These are phyloP conservation scores for Dothideomycetes sp. DNA, from an alignment of 2,329 filamentous ascomycete genomes.

Conservation along the genomic window DNA sequence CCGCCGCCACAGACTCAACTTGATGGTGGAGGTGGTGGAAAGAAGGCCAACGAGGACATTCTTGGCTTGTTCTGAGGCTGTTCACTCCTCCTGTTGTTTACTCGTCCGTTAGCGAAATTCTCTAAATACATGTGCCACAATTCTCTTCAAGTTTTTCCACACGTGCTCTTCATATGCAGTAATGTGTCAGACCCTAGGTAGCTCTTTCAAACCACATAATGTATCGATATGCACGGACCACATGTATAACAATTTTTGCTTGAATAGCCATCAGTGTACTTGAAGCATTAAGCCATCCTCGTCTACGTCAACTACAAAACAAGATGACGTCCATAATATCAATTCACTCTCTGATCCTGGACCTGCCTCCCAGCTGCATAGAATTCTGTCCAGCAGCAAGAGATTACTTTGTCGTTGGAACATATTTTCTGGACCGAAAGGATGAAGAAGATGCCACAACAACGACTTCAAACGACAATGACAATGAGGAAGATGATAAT, in stretches of 20 bases:
- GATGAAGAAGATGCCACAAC: slow-evolving; percentile 15
- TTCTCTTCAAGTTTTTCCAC: too few species aligned
- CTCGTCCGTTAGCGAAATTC: too few species aligned
- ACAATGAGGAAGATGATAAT: slow-evolving; percentile 22
- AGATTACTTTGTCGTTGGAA: slow-evolving; percentile 68
- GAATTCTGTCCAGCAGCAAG: slow-evolving; percentile 58
- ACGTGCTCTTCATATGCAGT: too few species aligned
- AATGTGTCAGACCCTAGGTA: too few species aligned
- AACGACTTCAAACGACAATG: neutral
- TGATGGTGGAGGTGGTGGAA: slow-evolving; percentile 41
- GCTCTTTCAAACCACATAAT: too few species aligned
- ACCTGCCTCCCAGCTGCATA: slow-evolving; percentile 68
- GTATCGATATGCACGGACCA: slow-evolving; percentile 1
- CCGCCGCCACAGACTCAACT: slow-evolving; percentile 58
- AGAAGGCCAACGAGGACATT: slow-evolving; percentile 32
- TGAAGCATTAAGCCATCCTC: neutral
- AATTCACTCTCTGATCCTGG: slow-evolving; percentile 44
- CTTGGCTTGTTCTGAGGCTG: slow-evolving; percentile 13
- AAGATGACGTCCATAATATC: slow-evolving; percentile 29
- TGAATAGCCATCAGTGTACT: neutral
- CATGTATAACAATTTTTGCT: too few species aligned
- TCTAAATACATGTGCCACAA: too few species aligned
- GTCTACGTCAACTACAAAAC: neutral
- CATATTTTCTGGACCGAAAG: slow-evolving; percentile 62
- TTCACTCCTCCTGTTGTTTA: too few species aligned